These are phyloP conservation scores for Ophiocordyceps robertsii DNA, from an alignment of 2,329 filamentous ascomycete species.

Conservation along the genomic window DNA sequence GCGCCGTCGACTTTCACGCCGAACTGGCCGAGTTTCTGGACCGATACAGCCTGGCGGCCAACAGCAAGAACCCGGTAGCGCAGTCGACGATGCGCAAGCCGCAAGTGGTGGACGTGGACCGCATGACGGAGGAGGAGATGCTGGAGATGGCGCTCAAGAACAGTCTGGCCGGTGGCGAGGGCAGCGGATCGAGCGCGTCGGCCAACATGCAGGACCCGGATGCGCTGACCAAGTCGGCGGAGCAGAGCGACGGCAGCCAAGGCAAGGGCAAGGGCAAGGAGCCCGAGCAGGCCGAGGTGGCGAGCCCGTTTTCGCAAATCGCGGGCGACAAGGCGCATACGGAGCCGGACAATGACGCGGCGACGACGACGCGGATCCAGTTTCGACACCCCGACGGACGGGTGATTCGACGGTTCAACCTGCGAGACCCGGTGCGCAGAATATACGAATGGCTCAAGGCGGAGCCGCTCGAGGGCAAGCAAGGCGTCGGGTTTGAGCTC, in stretches of 20 bases:
- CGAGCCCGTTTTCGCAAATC: slow-evolving; percentile 54
- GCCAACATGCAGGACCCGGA: slow-evolving; percentile 68
- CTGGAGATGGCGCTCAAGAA: slow-evolving; percentile 85
- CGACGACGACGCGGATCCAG: slow-evolving; percentile 75
- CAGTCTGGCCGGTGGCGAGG: slow-evolving; percentile 46
- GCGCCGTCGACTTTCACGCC: slow-evolving; percentile 68
- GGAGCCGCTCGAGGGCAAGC: slow-evolving; percentile 67
- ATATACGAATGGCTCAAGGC: slow-evolving; percentile 97
- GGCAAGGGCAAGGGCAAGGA: slow-evolving; percentile 43
- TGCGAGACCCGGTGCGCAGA: slow-evolving; percentile 62
- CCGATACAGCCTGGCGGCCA: slow-evolving; percentile 76
- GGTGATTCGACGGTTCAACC: slow-evolving; percentile 72
- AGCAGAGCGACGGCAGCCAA: slow-evolving; percentile 14
- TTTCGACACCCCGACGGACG: slow-evolving; percentile 78
- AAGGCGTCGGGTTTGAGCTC: slow-evolving; percentile 70
- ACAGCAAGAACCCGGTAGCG: slow-evolving; percentile 87
- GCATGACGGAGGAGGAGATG: slow-evolving; percentile 97
- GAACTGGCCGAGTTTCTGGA: slow-evolving; percentile 95
- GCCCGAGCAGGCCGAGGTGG: slow-evolving; percentile 18
- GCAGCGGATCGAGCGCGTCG: slow-evolving; percentile 21
- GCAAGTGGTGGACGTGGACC: slow-evolving; percentile 61
- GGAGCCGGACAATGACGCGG: slow-evolving; percentile 61
- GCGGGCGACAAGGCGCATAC: slow-evolving; percentile 57
- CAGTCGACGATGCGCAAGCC: slow-evolving; percentile 47
- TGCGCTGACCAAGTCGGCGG: slow-evolving; percentile 59